A percentile compares a stretch with the other conserved stretches of the same genome.
Conservation (phyloP, 2,329 filamentous ascomycete genomes). For the Claviceps maximensis region DNA sequence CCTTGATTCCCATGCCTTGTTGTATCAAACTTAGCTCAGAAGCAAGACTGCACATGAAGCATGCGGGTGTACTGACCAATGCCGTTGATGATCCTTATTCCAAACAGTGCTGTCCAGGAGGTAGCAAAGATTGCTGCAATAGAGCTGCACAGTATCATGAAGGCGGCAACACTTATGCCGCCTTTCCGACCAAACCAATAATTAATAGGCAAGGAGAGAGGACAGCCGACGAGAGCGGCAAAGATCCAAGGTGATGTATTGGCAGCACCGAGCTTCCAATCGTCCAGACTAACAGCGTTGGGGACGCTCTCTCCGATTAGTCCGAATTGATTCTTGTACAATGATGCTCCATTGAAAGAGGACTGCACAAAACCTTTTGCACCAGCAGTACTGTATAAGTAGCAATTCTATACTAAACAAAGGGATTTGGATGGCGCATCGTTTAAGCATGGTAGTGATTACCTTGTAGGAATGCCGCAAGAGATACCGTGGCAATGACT, state of each 20-base stretch:
- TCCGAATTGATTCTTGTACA: constrained; percentile 16
- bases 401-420: not conserved
- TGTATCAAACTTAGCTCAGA: not conserved
- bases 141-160: constrained; percentile 26
- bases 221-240: constrained; percentile 25
- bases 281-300: constrained; percentile 8
- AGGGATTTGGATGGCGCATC: not conserved
- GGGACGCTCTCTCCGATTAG: constrained; percentile 4
- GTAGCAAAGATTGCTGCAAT: constrained; percentile 21
- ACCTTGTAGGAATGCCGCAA: constrained; percentile 29
- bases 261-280: constrained; percentile 26
- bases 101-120: constrained; percentile 21
- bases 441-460: not conserved
- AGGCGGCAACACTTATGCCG: constrained; percentile 25
- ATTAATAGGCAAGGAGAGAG: constrained; percentile 27
- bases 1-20: constrained; percentile 34
- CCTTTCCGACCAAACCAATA: constrained; percentile 27
- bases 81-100: constrained; percentile 24
- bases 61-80: constrained; percentile 17
- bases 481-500: constrained; percentile 28
- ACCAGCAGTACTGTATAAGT: not conserved
- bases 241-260: constrained; percentile 28
- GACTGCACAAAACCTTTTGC: constrained; percentile 29
- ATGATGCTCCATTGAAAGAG: constrained; percentile 28
- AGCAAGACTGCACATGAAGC: not conserved